Conservation (phyloP, 2,329 filamentous ascomycete species). For the Cryphonectria carpinicola region DNA sequence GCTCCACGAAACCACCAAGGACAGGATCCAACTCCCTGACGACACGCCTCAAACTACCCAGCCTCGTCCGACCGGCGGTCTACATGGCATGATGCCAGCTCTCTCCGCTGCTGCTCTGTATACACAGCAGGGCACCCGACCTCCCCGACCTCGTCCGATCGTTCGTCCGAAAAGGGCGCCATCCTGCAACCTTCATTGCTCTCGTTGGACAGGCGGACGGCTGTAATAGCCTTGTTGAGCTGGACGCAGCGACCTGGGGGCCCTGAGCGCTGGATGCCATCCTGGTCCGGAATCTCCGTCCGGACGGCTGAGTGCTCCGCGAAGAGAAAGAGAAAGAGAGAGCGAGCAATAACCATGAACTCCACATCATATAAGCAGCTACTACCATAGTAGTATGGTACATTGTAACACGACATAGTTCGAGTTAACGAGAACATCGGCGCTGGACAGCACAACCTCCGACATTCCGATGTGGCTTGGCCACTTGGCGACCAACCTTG, state of each 20-base stretch:
- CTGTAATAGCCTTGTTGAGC: conserved; percentile 6
- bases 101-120: background rate
- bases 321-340: background rate
- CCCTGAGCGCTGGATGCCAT: background rate
- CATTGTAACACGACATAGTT: background rate
- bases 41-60: background rate
- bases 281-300: background rate
- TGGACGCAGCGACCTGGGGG: background rate
- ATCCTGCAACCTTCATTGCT: background rate
- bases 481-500: background rate
- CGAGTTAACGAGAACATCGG: background rate
- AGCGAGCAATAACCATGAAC: background rate
- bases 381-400: background rate
- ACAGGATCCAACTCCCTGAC: too few species aligned
- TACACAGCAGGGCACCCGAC: background rate
- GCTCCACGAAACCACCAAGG: background rate
- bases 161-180: background rate
- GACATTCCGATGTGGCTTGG: conserved; percentile 19
- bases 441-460: conserved; percentile 4
- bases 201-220: conserved; percentile 10
- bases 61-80: conserved; percentile 12
- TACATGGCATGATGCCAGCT: background rate
- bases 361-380: background rate
- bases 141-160: conserved; percentile 2
- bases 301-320: conserved; percentile 6